These are phyloP conservation scores for Pezicula radicicola DNA, from an alignment of 2,329 filamentous ascomycete species.

Conservation along the genomic window DNA sequence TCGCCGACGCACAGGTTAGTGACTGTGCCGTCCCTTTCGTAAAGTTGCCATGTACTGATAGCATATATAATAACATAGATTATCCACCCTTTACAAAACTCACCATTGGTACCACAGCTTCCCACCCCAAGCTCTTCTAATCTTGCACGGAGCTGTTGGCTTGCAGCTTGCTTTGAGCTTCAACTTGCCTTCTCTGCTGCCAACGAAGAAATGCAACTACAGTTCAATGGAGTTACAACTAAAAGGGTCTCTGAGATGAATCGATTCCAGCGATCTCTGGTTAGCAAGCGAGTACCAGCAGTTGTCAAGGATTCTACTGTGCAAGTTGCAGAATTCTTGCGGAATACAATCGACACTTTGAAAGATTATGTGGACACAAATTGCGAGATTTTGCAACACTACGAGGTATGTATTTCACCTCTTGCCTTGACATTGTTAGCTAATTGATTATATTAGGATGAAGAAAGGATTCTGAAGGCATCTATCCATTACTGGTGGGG, in stretches of 20 bases:
- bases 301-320: conserved; percentile 61
- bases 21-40: conserved; percentile 22
- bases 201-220: conserved; percentile 36
- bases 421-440: background rate
- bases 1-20: conserved; percentile 43
- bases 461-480: conserved; percentile 34
- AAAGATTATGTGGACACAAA: conserved; percentile 39
- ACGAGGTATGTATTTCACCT: conserved; percentile 25
- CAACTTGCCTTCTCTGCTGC: conserved; percentile 42
- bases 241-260: conserved; percentile 49
- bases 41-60: conserved; percentile 30
- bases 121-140: conserved; percentile 33
- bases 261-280: conserved; percentile 57
- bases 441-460: conserved; percentile 6
- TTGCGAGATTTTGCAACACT: conserved; percentile 22
- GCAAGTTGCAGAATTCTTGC: conserved; percentile 48
- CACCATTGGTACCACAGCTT: conserved; percentile 42
- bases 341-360: conserved; percentile 37
- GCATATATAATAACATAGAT: conserved; percentile 38
- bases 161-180: conserved; percentile 50
- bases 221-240: conserved; percentile 40
- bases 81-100: conserved; percentile 58
- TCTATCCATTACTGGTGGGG: conserved; percentile 53
- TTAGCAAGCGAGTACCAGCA: conserved; percentile 50
- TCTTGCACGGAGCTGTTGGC: conserved; percentile 39